These are phyloP conservation scores for Lolium rigidum DNA, from an alignment of 176 grass and related monocot genomes.

Conservation along the genomic window DNA sequence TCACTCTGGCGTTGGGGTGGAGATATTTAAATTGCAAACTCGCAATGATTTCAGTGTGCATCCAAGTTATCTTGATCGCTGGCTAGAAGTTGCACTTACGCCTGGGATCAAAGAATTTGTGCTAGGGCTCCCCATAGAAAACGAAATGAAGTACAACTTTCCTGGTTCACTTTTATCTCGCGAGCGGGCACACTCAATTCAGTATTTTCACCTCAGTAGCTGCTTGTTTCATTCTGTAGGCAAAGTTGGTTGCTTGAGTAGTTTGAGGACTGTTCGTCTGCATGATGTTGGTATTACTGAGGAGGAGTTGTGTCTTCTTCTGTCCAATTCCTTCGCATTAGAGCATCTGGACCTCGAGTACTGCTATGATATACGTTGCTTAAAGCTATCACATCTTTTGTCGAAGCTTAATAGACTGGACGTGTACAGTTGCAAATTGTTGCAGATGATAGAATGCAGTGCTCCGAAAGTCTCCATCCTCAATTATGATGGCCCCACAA, in stretches of 20 bases:
- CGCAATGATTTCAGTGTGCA: neutral
- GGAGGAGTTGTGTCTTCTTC: constrained; percentile 22
- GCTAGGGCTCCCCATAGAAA: neutral
- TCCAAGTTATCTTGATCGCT: constrained; percentile 17
- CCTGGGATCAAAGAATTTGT: constrained; percentile 23
- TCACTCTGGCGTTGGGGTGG: constrained; percentile 12
- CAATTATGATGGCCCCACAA: too few species aligned
- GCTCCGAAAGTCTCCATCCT: too few species aligned
- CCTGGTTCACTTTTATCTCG: constrained; percentile 18
- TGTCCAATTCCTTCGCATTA: constrained; percentile 23
- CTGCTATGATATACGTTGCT: too few species aligned
- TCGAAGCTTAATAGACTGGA: too few species aligned
- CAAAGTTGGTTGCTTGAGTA: constrained; percentile 8
- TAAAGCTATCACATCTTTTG: too few species aligned
- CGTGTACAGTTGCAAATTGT: too few species aligned
- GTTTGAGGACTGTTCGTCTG: constrained; percentile 14
- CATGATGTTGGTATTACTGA: constrained; percentile 25
- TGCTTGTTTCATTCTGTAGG: constrained; percentile 14
- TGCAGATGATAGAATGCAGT: too few species aligned
- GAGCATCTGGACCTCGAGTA: too few species aligned
- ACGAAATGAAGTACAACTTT: constrained; percentile 21
- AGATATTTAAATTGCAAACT: constrained; percentile 25
- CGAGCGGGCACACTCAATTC: constrained; percentile 14
- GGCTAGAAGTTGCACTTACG: constrained; percentile 28
- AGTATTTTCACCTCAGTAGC: constrained; percentile 14